phyloP scores from a whole-genome alignment of 805 yeast genomes.

The Cyberlindnera subsufficiens region DNA sequence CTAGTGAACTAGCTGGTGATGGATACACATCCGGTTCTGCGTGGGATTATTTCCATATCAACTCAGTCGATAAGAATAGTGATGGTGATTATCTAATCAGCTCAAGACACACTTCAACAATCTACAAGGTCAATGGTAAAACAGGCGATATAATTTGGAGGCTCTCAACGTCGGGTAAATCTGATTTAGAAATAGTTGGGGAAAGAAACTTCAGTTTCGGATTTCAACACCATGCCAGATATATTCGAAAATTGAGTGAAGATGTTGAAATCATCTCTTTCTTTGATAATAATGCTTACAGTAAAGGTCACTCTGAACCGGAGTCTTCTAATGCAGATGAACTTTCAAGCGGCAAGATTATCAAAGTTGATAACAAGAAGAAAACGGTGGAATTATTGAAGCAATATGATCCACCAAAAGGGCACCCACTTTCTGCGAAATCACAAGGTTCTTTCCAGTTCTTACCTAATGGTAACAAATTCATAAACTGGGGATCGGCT shows the following conservation, averaged over 20 bases:
- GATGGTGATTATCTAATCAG: slow-evolving; percentile 30
- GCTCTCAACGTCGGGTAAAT: slow-evolving; percentile 23
- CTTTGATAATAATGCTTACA: slow-evolving; percentile 34
- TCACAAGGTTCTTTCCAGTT: slow-evolving; percentile 22
- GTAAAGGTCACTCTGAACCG: slow-evolving; percentile 28
- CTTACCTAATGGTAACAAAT: slow-evolving; percentile 27
- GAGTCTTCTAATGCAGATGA: slow-evolving; percentile 18
- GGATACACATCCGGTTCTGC: slow-evolving; percentile 25
- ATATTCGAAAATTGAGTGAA: slow-evolving; percentile 1
- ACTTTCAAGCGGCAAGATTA: slow-evolving; percentile 29
- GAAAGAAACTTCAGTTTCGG: slow-evolving; percentile 19
- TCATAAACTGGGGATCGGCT: slow-evolving; percentile 34
- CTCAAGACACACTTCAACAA: slow-evolving; percentile 30
- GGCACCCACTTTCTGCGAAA: slow-evolving; percentile 19
- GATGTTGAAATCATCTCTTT: slow-evolving; percentile 28
- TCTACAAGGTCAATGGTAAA: slow-evolving; percentile 30
- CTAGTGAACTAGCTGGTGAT: slow-evolving; percentile 29
- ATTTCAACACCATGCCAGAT: slow-evolving; percentile 34
- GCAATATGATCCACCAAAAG: slow-evolving; percentile 23
- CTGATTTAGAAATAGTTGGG: slow-evolving; percentile 15
- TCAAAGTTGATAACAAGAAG: slow-evolving; percentile 27
- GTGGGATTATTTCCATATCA: slow-evolving; percentile 36
- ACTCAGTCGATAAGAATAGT: slow-evolving; percentile 32
- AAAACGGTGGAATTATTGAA: slow-evolving; percentile 24
- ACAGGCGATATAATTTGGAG: slow-evolving; percentile 33